These are phyloP conservation scores for Alternaria infectoria DNA, from an alignment of 2,329 filamentous ascomycete species.

Conservation along the genomic window DNA sequence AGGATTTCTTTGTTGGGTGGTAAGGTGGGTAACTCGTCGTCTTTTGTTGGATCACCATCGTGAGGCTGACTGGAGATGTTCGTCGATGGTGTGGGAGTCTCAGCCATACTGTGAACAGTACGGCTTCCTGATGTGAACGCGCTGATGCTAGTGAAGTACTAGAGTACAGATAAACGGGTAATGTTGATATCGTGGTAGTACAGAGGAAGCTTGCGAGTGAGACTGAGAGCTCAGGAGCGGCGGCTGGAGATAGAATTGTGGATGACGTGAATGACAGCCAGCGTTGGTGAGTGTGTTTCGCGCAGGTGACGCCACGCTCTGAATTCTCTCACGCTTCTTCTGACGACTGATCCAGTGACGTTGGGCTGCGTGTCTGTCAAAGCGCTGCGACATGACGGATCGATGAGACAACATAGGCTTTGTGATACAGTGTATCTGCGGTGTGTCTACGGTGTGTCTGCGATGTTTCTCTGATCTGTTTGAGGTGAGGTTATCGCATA, in stretches of 20 bases:
- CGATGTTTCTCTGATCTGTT: no score
- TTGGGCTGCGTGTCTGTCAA: not conserved
- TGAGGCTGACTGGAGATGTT: not conserved
- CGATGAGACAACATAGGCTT: not conserved
- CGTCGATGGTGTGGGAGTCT: not conserved
- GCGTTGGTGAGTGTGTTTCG: not conserved
- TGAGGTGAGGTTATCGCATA: no score
- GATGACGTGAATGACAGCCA: not conserved
- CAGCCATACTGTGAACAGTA: not conserved
- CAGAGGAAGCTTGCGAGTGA: no score
- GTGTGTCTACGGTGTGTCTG: no score
- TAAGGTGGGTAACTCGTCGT: not conserved
- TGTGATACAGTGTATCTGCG: fast-evolving
- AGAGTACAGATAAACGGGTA: fast-evolving
- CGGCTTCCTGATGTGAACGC: no score
- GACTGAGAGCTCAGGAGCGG: not conserved
- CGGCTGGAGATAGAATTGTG: not conserved
- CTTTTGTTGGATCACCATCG: not conserved
- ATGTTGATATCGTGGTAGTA: not conserved
- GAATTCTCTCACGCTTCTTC: not conserved
- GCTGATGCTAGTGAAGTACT: not conserved
- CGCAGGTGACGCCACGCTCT: not conserved
- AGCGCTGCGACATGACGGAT: not conserved
- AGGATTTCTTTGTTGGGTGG: not conserved
- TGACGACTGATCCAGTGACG: not conserved